Evolutionary conservation across 192 early-diverging fungal genomes (phyloP), one percentile per base, ranked within the genome.

Genomic region (Entomortierella beljakovae): DNA sequence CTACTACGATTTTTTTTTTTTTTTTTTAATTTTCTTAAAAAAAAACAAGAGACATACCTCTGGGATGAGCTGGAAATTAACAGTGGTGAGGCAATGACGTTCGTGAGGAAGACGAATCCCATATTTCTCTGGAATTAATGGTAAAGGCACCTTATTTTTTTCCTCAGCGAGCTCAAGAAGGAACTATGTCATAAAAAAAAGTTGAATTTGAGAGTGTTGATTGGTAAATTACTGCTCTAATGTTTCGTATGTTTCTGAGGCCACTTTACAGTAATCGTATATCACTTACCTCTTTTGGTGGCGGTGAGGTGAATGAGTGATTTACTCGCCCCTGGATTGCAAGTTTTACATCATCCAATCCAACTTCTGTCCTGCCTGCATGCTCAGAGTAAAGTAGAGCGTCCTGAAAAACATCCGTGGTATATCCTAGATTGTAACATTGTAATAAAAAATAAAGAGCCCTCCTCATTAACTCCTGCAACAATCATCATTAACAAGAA

Each of bases 301-400:
- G 97, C 43, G 94, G 95, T 29, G 86, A 84, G 16, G 94, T 95
- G 75, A 98, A 99, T 2, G 95, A 94, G 59, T 96, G 92, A 60
- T 94, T 91, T 10, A 96, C 92, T 46, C 94, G 89, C 53, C 94
- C 92, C 81, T 97, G 94, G 57, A 99, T 95, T 3, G 98, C 95
- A 34, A 99, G 81, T 33, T 92, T 90, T 22, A 99, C 91, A 74
- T 98, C 96, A 48, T 94, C 93, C 35, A 92, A 60, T 55, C 92
- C 90, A 33, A 98, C 84, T 34, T 94, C 93, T 29, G 76, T 84
- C 73, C 89, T 90, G 23, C 86, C 88, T 0, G 95, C 95, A 70
- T 99, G 98, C 61, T 99, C 97, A 34, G 95, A 92, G 84, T 95
- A 97, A 15, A 93, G 81, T 54, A 95, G 87, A 22, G 97, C 93